Conservation (phyloP, 495 filamentous ascomycete species). For the Parathielavia hyrcaniae region DNA sequence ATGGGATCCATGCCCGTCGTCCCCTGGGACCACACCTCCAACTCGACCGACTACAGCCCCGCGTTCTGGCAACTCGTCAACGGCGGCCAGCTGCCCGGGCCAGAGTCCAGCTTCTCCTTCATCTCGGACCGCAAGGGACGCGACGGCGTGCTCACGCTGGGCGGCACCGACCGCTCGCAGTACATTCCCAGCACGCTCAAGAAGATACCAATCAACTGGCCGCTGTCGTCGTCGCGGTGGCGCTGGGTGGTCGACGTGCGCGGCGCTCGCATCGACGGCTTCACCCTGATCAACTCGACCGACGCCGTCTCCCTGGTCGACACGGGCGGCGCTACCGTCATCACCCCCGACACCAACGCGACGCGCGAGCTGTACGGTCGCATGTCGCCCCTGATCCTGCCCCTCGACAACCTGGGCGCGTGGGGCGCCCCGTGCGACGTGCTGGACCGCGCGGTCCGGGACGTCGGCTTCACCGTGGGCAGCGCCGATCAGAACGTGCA, state of each 20-base stretch:
- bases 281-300: constrained; percentile 7
- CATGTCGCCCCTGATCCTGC: constrained; percentile 21
- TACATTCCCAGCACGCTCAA: constrained; percentile 20
- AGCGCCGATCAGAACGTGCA: constrained; percentile 3
- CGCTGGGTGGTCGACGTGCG: constrained; percentile 21
- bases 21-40: constrained; percentile 1
- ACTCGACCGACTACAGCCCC: background rate
- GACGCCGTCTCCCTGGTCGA: constrained; percentile 22
- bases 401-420: constrained; percentile 19
- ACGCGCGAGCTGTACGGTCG: constrained; percentile 22
- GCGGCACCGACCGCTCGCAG: constrained; percentile 27
- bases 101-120: constrained; percentile 25
- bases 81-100: constrained; percentile 17
- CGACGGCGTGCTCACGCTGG: constrained; percentile 35
- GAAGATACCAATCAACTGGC: constrained; percentile 19
- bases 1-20: constrained; percentile 16
- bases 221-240: constrained; percentile 5
- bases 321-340: constrained; percentile 23
- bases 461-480: constrained; percentile 23
- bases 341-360: constrained; percentile 22
- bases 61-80: constrained; percentile 18
- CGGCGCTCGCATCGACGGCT: constrained; percentile 10
- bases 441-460: constrained; percentile 13
- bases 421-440: constrained; percentile 25
- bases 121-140: constrained; percentile 14